phyloP scores from a whole-genome alignment of 495 filamentous ascomycete species.

The Letharia lupina region DNA sequence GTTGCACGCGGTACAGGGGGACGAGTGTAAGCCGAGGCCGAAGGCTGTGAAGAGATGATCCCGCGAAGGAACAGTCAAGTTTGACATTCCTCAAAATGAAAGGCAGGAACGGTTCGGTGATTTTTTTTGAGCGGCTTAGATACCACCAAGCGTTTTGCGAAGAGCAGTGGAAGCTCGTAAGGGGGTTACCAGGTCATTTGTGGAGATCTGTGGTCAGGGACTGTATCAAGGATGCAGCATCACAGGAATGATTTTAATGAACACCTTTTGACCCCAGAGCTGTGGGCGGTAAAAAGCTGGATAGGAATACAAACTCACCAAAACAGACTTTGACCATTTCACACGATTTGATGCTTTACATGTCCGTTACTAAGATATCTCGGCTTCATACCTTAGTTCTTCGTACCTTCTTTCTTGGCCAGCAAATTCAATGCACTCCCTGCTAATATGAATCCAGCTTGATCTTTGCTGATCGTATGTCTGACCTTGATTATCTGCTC shows the following conservation, averaged over 20 bases:
- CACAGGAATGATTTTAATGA: neutral
- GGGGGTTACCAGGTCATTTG: neutral
- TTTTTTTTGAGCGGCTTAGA: neutral
- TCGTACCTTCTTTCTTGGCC: constrained; percentile 40
- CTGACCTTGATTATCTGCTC: constrained; percentile 55
- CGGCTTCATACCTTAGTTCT: neutral
- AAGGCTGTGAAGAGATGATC: constrained; percentile 35
- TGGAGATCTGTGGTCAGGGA: neutral
- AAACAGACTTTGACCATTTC: neutral
- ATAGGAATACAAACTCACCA: neutral
- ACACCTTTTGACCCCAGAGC: neutral
- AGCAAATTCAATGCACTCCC: constrained; percentile 90
- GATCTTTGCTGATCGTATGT: constrained; percentile 79
- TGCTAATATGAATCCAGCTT: constrained; percentile 82
- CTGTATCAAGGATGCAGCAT: neutral
- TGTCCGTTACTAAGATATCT: neutral
- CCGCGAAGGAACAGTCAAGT: neutral
- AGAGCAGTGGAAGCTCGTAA: neutral
- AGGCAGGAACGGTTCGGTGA: neutral
- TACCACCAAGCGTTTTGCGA: neutral
- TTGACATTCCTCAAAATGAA: neutral
- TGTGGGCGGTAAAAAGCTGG: neutral
- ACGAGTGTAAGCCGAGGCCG: constrained; percentile 76
- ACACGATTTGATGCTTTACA: neutral
- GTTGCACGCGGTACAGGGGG: constrained; percentile 65